Evolutionary conservation across 2,329 filamentous ascomycete genomes (phyloP).

Genomic region (Ceratocystis harringtonii): DNA sequence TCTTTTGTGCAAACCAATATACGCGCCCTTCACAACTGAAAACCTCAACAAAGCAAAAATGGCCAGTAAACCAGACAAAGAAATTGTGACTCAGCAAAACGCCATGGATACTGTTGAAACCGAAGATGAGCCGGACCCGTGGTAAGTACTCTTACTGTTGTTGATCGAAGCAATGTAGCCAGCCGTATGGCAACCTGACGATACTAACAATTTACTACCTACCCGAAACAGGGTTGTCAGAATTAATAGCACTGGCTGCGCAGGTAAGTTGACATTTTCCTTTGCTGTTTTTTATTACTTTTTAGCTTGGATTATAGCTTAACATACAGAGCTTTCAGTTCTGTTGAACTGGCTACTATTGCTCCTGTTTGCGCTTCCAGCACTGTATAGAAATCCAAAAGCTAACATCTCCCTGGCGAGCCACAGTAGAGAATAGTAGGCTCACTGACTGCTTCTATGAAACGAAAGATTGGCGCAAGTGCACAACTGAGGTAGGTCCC

Average conservation of each 20-base stretch:
- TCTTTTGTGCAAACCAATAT: background rate
- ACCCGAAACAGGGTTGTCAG: conserved; percentile 64
- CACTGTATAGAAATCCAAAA: background rate
- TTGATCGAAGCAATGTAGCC: background rate
- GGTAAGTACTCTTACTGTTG: conserved; percentile 37
- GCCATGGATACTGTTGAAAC: conserved; percentile 29
- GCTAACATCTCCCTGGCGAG: background rate
- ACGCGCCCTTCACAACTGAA: background rate
- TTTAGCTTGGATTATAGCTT: background rate
- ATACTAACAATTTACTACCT: background rate
- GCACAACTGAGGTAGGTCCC: conserved; percentile 63
- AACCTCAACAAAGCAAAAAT: background rate
- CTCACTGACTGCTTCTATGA: conserved; percentile 94
- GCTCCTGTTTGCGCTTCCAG: background rate
- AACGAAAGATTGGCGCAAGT: conserved; percentile 89
- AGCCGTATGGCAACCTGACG: background rate
- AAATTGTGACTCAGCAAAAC: conserved; percentile 21
- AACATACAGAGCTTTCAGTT: background rate
- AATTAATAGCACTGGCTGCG: conserved; percentile 91
- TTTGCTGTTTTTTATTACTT: too few species aligned
- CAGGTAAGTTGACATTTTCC: conserved; percentile 41
- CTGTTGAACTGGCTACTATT: background rate
- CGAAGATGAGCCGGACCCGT: conserved; percentile 89
- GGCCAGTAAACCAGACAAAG: conserved; percentile 27
- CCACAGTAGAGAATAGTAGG: conserved; percentile 65